phyloP scores from a whole-genome alignment of 257 asterid genomes.

The Handroanthus guayacan region DNA sequence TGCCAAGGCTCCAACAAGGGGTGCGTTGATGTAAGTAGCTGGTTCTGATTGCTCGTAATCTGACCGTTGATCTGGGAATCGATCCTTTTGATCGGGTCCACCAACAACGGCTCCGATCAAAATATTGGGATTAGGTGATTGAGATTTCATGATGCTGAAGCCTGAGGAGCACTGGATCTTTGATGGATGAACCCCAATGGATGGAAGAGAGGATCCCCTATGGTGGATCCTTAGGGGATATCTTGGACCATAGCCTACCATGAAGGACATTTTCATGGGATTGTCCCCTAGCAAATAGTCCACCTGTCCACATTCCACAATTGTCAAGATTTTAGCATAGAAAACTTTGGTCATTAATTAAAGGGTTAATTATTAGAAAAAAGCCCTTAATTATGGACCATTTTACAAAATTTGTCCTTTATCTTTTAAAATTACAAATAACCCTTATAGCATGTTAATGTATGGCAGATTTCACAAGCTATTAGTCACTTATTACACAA shows the following conservation, averaged over 20 bases:
- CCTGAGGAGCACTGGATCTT: slow-evolving; percentile 84
- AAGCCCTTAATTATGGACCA: no score
- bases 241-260: slow-evolving; percentile 93
- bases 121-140: slow-evolving; percentile 80
- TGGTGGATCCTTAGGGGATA: slow-evolving; percentile 92
- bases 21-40: slow-evolving; percentile 95
- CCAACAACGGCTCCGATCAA: slow-evolving; percentile 86
- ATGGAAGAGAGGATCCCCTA: slow-evolving; percentile 95
- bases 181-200: slow-evolving; percentile 60
- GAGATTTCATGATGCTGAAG: slow-evolving; percentile 63
- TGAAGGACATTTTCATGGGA: slow-evolving; percentile 85
- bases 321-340: not conserved
- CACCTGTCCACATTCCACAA: slow-evolving; percentile 50
- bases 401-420: no score
- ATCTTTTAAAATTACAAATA: no score
- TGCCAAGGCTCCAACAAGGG: slow-evolving; percentile 83
- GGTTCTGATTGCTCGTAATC: slow-evolving; percentile 98
- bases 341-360: not conserved
- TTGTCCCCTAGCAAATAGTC: slow-evolving; percentile 92
- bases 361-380: not conserved
- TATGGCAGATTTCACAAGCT: no score
- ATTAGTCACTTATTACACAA: not conserved
- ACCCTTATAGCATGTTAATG: no score
- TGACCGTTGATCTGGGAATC: slow-evolving; percentile 82
- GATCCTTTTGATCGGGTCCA: slow-evolving; percentile 86